Base-by-base conservation (phyloP, 495 filamentous ascomycete species). In the Massariosphaeria phaeospora region DNA sequence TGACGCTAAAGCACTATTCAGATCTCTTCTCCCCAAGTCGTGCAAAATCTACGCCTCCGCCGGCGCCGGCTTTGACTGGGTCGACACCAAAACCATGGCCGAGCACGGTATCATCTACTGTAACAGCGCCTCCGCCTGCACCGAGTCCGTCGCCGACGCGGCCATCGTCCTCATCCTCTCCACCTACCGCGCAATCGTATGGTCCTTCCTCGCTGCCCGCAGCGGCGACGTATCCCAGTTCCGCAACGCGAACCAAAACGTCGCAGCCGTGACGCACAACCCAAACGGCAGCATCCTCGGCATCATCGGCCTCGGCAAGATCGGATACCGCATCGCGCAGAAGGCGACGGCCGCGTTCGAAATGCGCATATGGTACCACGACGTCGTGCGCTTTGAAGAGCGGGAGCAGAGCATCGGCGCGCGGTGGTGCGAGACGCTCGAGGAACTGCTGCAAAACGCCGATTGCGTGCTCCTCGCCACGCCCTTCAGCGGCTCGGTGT, bases 1-100 rank as follows among this genome's bases (percentile, higher is more conserved):
- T n/a, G n/a, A 13, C 17, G 45, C 58, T 52, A 35, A 55, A 29
- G 10, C 1, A 27, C 25, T 2, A 13, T n/a, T 8, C 45, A 67
- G 65, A 27, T 65, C 71, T 3, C 63, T 88, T 27, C 71, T 91
- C 11, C 86, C 86, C 0, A 58, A 72, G 21, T 78, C 76, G 3
- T 81, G 85, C 55, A 81, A 76, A 64, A 77, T 89, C 1, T 86
- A 82, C 68, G 84, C 85, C 13, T 83, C 79, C 56, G 84, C 86
- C 2, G 86, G 85, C 11, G 83, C 86, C 12, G 85, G 84, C 2
- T 88, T 83, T 59, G 85, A 89, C 66, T 88, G 86, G 84, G 85
- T 81, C 27, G 83, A 91, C 64, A 83, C 80, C 18, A 74, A 79
- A 64, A 59, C 77, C n/a, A 65, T 89, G 55, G 86, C 81, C 5